Evolutionary conservation across 345 rosid species (phyloP), one percentile per base, ranked within the genome.

Genomic region (Hibiscus trionum): DNA sequence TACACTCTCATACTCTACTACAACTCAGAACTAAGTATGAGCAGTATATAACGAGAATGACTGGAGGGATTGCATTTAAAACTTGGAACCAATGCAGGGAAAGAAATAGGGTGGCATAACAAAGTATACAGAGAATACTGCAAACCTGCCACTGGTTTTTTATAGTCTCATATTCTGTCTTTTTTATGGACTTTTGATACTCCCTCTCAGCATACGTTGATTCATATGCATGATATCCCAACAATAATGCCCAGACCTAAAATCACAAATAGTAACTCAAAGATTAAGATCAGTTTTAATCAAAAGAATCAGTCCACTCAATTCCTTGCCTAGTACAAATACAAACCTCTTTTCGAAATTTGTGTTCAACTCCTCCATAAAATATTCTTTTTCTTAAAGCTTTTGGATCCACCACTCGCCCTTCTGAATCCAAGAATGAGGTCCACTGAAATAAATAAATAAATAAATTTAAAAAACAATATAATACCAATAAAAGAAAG

Each of bases 121-220:
- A 58, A 71, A 7, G 31, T 42, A 42, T 11, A 57, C 39, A 24
- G 31, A 14, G 53, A 69, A 29, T 49, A 76, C 19, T 50, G 29
- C 84, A 63, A 68, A 88, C 98, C 98, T 94, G 88, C 98, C 98
- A 94, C 82, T 94, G 97, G 71, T 69, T 81, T 82, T 93, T 93
- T 71, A 91, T 76, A n/a, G 91, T 87, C 82, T 85, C 88, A 74
- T 93, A 93, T 86, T 91, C 99, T 44, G 72, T 73, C 81, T 55
- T 87, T 82, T 88, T 96, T 56, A 74, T 72, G 35, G 90, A 80
- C 73, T 69, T 86, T 42, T 78, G 88, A 78, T 86, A 88, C 69
- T 88, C 91, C 86, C 99, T 86, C 86, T 96, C 98, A 6, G 97
- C 95, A 73, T 84, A 85, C 3, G 98, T 90, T 31, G 98, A 92